phyloP scores from a whole-genome alignment of 2,329 filamentous ascomycete species.

The Trichoderma harzianum region DNA sequence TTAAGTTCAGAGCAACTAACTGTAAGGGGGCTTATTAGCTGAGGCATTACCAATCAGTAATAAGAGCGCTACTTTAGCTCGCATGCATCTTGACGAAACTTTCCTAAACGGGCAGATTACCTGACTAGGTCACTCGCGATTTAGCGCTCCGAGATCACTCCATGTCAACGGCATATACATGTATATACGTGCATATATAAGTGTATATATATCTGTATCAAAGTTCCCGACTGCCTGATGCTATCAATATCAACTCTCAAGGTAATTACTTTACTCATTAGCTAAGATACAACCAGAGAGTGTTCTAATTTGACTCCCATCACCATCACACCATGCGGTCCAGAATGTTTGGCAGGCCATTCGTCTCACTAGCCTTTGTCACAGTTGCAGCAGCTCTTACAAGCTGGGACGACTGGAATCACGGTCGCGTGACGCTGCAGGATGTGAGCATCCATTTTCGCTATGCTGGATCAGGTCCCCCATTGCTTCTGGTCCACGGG shows the following conservation, averaged over 20 bases:
- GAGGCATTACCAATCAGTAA: background rate
- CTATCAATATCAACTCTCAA: background rate
- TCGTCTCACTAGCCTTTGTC: background rate
- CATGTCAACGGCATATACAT: no score
- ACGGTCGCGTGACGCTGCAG: background rate
- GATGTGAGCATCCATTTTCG: background rate
- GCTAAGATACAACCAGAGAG: background rate
- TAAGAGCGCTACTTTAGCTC: background rate
- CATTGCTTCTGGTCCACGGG: background rate
- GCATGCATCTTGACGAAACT: background rate
- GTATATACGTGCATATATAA: background rate
- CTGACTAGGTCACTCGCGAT: background rate
- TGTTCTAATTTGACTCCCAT: background rate
- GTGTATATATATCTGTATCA: background rate
- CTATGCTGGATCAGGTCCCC: background rate
- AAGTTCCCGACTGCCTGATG: background rate
- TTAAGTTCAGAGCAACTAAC: background rate
- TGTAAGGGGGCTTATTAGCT: background rate
- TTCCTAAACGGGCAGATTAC: background rate
- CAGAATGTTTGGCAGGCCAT: background rate
- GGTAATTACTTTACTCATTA: background rate
- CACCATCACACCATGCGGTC: background rate
- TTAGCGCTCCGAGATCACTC: no score
- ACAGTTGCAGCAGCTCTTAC: background rate
- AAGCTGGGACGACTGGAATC: background rate